Conservation (phyloP, 768 basidiomycete species). For the Hemileccinum rubropunctum region DNA sequence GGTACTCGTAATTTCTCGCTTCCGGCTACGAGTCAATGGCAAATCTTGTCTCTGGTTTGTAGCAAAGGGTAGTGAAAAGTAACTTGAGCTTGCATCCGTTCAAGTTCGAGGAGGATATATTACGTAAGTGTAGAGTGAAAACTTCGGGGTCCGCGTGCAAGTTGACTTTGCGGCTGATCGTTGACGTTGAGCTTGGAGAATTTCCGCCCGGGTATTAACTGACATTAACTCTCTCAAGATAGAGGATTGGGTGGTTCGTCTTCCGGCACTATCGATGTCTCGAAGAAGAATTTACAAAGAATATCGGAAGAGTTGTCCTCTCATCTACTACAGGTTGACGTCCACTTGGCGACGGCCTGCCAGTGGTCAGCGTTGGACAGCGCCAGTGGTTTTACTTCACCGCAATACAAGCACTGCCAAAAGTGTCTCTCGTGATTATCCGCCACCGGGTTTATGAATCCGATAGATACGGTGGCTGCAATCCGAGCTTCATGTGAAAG, state of each 20-base stretch:
- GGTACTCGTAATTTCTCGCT: no score
- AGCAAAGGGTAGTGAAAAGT: no score
- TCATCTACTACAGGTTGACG: neutral
- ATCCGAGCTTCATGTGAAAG: neutral
- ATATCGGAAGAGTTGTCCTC: conserved; percentile 12
- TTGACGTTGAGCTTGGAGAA: neutral
- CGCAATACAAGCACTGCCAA: neutral
- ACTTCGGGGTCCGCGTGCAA: neutral
- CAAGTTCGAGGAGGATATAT: no score
- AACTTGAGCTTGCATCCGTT: no score
- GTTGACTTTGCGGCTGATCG: no score
- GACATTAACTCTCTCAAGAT: conserved; percentile 16
- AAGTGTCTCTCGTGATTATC: conserved; percentile 5
- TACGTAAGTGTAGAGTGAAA: conserved; percentile 5
- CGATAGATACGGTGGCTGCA: neutral
- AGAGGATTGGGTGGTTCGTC: conserved; percentile 10
- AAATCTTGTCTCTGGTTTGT: no score
- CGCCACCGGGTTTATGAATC: conserved; percentile 19
- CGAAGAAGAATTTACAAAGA: conserved; percentile 21
- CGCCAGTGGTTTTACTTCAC: neutral
- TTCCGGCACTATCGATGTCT: conserved; percentile 11
- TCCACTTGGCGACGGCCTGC: conserved; percentile 5
- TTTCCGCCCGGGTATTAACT: conserved; percentile 6
- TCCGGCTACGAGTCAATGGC: no score
- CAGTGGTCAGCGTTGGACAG: no score